Evolutionary conservation across 495 filamentous ascomycete species (phyloP), one percentile per base, ranked within the genome.

Genomic region (Penicillium desertorum): DNA sequence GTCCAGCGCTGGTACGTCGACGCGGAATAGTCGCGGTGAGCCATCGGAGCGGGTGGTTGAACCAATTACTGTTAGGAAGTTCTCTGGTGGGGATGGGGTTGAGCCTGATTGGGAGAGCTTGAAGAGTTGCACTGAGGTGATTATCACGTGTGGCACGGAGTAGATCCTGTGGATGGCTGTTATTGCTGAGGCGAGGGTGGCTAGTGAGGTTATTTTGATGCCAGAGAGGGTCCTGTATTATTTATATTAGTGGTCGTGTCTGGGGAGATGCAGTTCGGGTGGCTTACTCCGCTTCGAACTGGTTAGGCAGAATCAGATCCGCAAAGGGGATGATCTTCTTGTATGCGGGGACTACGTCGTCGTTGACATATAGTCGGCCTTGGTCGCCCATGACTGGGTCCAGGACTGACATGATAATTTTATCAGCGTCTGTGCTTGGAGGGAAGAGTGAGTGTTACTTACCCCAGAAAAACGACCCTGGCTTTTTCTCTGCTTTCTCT

Each of bases 301-400:
- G 93, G 71, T 98, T 98, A 16, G 94, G 94, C 20, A 97, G 71
- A 50, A 98, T 95, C 58, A 98, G 70, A 68, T 98, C 95, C 5
- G 94, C 95, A 62, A 92, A 81, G 20, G 74, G 73, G 41, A 96
- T 76, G 46, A 95, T 75, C 14, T 78, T 80, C 70, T 88, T 91
- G 70, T 97, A 98, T n/a, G 87, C 89, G 0, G 92, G 91, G 32
- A 96, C 87, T 3, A 94, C 90, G 56, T 94, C 90, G 57, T 91
- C 85, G 22, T 83, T 88, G 45, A 98, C 91, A 70, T 98, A 98
- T 20, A 98, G 76, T 37, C 82, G 83, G 34, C 90, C 95, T 64
- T 96, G 88, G 66, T 98, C 94, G 44, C 94, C 94, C 94, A 98
- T 98, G 14, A 98, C 95, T 1, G 94, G 94, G 69, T 98, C 94